phyloP scores from a whole-genome alignment of 2,329 filamentous ascomycete species.

The Fusarium acutatum region DNA sequence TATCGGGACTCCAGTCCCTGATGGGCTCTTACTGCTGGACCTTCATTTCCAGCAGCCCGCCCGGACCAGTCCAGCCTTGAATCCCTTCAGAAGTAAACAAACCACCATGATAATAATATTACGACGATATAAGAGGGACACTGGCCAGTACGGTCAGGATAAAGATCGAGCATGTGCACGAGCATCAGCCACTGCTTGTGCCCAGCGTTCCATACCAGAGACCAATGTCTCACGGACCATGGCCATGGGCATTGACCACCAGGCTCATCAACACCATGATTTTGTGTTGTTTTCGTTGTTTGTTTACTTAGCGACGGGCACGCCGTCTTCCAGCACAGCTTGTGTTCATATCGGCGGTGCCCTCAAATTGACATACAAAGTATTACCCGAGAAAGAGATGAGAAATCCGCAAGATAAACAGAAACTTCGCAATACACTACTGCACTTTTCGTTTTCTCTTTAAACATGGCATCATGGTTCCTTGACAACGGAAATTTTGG shows the following conservation, averaged over 20 bases:
- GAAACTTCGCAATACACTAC: background rate
- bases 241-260: constrained; percentile 19
- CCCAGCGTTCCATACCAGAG: constrained; percentile 24
- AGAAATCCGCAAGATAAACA: background rate
- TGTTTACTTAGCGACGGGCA: constrained; percentile 34
- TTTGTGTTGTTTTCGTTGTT: constrained; percentile 35
- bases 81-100: constrained; percentile 17
- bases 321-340: constrained; percentile 15
- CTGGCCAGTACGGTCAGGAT: constrained; percentile 15
- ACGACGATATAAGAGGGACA: constrained; percentile 6
- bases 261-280: constrained; percentile 9
- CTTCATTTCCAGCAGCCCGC: constrained; percentile 35
- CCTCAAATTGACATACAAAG: background rate
- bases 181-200: constrained; percentile 32
- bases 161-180: constrained; percentile 22
- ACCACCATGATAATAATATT: constrained; percentile 8
- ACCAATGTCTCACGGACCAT: constrained; percentile 34
- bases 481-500: background rate
- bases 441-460: background rate
- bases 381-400: background rate
- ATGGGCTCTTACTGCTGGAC: constrained; percentile 29
- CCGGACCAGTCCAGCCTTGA: constrained; percentile 32
- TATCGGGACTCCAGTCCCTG: constrained; percentile 26
- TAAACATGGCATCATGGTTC: background rate
- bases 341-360: background rate